Percentiles rank a stretch among this genome's conserved stretches.
phyloP scores from a whole-genome alignment of 768 basidiomycete species.

The Psilocybe subaeruginosa region DNA sequence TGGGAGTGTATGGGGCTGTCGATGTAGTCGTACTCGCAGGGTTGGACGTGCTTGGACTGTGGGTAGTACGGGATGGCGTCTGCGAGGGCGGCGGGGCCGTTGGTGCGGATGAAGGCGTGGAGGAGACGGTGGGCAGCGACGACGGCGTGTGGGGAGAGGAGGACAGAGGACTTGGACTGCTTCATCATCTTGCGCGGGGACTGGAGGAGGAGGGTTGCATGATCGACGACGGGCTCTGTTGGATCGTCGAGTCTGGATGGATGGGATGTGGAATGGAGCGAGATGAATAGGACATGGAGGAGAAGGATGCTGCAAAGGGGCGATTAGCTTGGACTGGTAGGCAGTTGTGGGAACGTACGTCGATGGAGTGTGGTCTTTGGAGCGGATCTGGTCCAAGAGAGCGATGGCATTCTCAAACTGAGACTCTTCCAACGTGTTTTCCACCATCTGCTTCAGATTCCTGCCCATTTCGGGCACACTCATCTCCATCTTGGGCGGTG shows the following conservation, averaged over 20 bases:
- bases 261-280: slow-evolving; percentile 56
- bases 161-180: slow-evolving; percentile 37
- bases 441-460: slow-evolving; percentile 47
- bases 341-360: slow-evolving; percentile 29
- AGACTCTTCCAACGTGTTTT: slow-evolving; percentile 77
- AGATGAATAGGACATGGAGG: slow-evolving; percentile 69
- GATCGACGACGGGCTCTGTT: slow-evolving; percentile 24
- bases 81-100: slow-evolving; percentile 54
- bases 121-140: slow-evolving; percentile 56
- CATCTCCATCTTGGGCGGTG: neutral
- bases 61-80: slow-evolving; percentile 58
- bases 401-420: slow-evolving; percentile 73
- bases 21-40: slow-evolving; percentile 33
- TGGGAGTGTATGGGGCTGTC: slow-evolving; percentile 64
- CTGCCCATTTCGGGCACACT: slow-evolving; percentile 33
- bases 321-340: slow-evolving; percentile 9
- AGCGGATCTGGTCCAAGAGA: slow-evolving; percentile 63
- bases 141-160: slow-evolving; percentile 48
- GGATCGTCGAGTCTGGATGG: slow-evolving; percentile 21
- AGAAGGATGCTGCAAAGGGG: slow-evolving; percentile 55
- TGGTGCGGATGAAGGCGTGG: slow-evolving; percentile 57
- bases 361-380: slow-evolving; percentile 57
- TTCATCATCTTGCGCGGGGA: slow-evolving; percentile 55
- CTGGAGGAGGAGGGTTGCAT: slow-evolving; percentile 29
- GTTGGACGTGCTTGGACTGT: slow-evolving; percentile 19